A percentile compares a stretch with the other conserved stretches of the same genome.
Evolutionary conservation across 495 filamentous ascomycete genomes (phyloP).

Genomic region (Choiromyces venosus): DNA sequence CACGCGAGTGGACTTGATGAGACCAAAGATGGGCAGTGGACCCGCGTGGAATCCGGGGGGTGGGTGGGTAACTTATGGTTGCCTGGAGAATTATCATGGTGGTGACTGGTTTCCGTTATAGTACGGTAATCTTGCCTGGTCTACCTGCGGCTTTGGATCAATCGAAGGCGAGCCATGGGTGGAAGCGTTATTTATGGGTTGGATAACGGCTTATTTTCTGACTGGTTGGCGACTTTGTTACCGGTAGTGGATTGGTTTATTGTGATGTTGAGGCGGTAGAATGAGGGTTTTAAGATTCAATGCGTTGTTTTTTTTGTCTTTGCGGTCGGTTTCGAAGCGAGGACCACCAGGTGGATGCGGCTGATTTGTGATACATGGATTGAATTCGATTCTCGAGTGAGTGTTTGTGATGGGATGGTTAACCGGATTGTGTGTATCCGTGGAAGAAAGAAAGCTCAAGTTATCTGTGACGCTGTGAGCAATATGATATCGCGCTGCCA

Average conservation of each 20-base stretch:
- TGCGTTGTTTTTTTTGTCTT: neutral
- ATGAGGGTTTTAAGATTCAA: neutral
- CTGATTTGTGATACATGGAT: neutral
- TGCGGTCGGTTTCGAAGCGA: neutral
- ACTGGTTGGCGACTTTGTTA: neutral
- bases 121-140: neutral
- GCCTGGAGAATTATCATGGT: neutral
- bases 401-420: neutral
- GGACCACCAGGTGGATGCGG: neutral
- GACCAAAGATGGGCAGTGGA: neutral
- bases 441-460: neutral
- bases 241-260: neutral
- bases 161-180: neutral
- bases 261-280: neutral
- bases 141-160: neutral
- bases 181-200: neutral
- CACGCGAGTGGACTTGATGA: neutral
- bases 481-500: neutral
- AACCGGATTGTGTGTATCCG: neutral
- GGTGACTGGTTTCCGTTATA: neutral
- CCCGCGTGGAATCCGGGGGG: neutral
- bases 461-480: neutral
- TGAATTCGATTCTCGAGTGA: neutral
- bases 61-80: neutral
- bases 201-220: neutral